Percentiles rank a stretch among this genome's conserved stretches.
phyloP scores from a whole-genome alignment of 495 filamentous ascomycete genomes.

The Acidiella bohemica region DNA sequence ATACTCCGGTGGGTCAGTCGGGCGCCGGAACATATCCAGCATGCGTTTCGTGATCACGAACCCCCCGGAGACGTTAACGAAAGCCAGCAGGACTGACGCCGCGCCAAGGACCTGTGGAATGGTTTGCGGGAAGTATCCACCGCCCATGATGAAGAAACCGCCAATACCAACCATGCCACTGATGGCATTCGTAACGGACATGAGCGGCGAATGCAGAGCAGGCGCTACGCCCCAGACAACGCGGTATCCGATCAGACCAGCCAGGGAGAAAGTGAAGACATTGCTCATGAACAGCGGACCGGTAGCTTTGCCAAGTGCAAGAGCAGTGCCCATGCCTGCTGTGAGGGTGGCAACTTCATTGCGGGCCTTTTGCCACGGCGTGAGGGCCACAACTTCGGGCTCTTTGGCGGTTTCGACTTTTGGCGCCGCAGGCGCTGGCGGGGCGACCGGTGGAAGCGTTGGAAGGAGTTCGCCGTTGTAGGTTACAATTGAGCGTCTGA shows the following conservation, averaged over 20 bases:
- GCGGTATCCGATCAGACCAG: constrained; percentile 65
- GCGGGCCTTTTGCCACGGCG: constrained; percentile 61
- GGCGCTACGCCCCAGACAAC: constrained; percentile 69
- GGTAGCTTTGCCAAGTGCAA: constrained; percentile 62
- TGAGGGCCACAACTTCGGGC: constrained; percentile 47
- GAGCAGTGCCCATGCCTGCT: constrained; percentile 54
- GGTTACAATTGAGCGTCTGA: constrained; percentile 65
- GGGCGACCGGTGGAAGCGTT: constrained; percentile 54
- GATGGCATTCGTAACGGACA: constrained; percentile 81
- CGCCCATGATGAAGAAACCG: constrained; percentile 59
- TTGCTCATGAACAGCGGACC: constrained; percentile 72
- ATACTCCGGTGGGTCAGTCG: constrained; percentile 69
- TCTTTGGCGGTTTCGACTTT: constrained; percentile 34
- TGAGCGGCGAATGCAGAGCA: constrained; percentile 65
- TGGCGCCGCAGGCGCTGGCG: constrained; percentile 47
- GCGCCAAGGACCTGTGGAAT: constrained; percentile 65
- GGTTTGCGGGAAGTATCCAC: constrained; percentile 43
- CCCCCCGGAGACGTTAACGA: constrained; percentile 68
- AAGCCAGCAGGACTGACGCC: constrained; percentile 64
- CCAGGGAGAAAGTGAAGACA: constrained; percentile 63
- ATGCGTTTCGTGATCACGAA: constrained; percentile 79
- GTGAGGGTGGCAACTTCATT: constrained; percentile 57
- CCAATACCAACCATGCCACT: constrained; percentile 77
- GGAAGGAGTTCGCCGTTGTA: constrained; percentile 59
- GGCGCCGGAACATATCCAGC: constrained; percentile 79